phyloP scores from a whole-genome alignment of 805 yeast genomes.

The Nakazawaea wickerhamii region DNA sequence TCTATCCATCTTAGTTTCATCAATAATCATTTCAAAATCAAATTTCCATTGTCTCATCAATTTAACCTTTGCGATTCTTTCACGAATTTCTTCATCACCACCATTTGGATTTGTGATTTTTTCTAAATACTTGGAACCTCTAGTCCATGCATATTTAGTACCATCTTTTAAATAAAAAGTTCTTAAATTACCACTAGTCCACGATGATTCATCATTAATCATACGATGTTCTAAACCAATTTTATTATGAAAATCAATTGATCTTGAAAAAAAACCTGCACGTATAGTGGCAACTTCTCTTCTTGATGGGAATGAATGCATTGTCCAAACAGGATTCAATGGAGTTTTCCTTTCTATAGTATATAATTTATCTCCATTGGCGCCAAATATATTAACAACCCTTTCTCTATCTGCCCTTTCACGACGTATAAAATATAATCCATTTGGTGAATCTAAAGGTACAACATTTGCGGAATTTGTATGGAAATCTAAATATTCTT shows the following conservation, averaged over 20 bases:
- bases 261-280: constrained; percentile 40
- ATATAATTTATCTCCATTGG: constrained; percentile 35
- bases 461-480: constrained; percentile 34
- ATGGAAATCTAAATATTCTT: constrained; percentile 33
- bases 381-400: constrained; percentile 40
- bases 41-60: constrained; percentile 53
- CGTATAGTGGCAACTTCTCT: constrained; percentile 45
- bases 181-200: constrained; percentile 33
- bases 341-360: constrained; percentile 47
- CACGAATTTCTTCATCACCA: constrained; percentile 47
- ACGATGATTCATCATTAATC: constrained; percentile 31
- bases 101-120: constrained; percentile 50
- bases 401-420: constrained; percentile 41
- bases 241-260: constrained; percentile 45
- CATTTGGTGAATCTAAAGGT: constrained; percentile 35
- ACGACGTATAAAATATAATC: constrained; percentile 42
- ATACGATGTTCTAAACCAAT: constrained; percentile 40
- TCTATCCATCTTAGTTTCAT: constrained; percentile 40
- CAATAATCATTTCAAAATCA: constrained; percentile 54
- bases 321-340: constrained; percentile 46
- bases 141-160: constrained; percentile 49
- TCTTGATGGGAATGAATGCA: constrained; percentile 38
- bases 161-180: constrained; percentile 50
- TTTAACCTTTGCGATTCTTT: constrained; percentile 49
- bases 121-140: constrained; percentile 46